Evolutionary conservation across 1,139 yeast species (phyloP).

Genomic region (Nakaseomyces nivariensis): DNA sequence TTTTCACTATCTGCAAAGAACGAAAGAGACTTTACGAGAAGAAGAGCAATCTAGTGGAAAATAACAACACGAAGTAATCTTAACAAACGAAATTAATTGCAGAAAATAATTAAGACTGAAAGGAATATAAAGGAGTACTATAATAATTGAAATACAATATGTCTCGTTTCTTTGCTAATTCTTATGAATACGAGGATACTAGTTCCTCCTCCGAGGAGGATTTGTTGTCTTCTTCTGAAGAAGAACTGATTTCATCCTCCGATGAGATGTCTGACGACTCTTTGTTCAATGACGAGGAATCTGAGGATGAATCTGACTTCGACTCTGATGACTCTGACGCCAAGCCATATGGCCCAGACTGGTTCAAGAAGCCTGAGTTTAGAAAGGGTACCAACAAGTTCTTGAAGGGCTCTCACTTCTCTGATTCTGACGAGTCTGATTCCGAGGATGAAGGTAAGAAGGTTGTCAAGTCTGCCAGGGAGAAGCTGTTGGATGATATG

Average conservation of each 20-base stretch:
- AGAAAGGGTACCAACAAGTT: slow-evolving; percentile 31
- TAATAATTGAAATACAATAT: slow-evolving; percentile 22
- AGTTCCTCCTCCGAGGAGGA: slow-evolving; percentile 74
- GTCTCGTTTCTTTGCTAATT: slow-evolving; percentile 61
- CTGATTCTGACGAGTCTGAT: slow-evolving; percentile 39
- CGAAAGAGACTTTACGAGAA: too few species aligned
- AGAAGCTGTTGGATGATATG: slow-evolving; percentile 83
- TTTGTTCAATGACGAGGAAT: slow-evolving; percentile 24
- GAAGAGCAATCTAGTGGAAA: not conserved
- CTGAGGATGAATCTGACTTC: slow-evolving; percentile 38
- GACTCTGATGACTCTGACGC: slow-evolving; percentile 37
- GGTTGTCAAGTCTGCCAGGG: slow-evolving; percentile 89
- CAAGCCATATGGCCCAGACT: slow-evolving; percentile 33
- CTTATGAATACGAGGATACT: slow-evolving; percentile 47
- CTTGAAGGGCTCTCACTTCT: slow-evolving; percentile 30
- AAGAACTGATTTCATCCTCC: slow-evolving; percentile 45
- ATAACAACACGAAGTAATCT: not conserved
- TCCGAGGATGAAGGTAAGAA: slow-evolving; percentile 54
- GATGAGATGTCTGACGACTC: slow-evolving; percentile 30
- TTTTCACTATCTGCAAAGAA: too few species aligned
- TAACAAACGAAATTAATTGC: too few species aligned
- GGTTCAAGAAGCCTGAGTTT: slow-evolving; percentile 33
- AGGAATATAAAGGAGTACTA: not conserved
- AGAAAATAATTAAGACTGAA: not conserved
- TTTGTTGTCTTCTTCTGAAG: slow-evolving; percentile 59